phyloP scores from a whole-genome alignment of 2,329 filamentous ascomycete genomes.

The Coniochaeta hoffmannii region DNA sequence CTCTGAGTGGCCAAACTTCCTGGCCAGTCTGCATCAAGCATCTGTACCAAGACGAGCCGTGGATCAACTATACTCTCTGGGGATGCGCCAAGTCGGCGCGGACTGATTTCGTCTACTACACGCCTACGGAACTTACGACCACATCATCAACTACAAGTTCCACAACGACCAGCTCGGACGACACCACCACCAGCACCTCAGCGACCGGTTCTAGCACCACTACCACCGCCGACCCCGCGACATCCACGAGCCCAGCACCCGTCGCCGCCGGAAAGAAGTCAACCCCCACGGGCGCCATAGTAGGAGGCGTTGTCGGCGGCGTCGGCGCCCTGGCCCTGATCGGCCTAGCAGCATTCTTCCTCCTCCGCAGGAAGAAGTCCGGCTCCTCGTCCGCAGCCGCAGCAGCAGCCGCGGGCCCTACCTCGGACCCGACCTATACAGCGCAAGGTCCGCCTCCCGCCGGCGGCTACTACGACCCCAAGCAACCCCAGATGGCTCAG shows the following conservation, averaged over 20 bases:
- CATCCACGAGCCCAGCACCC: not conserved
- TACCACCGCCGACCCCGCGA: not conserved
- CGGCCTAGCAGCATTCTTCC: constrained; percentile 18
- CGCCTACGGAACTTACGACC: constrained; percentile 4
- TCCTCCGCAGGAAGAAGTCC: constrained; percentile 19
- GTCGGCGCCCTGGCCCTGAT: constrained; percentile 20
- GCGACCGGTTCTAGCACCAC: not conserved
- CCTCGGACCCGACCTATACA: not conserved
- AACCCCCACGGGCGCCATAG: constrained; percentile 19
- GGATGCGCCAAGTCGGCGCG: constrained; percentile 18
- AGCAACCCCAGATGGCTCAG: constrained; percentile 11
- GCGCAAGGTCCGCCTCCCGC: constrained; percentile 4
- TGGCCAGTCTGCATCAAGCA: constrained; percentile 23
- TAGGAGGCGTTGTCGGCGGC: constrained; percentile 24
- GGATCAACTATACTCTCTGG: constrained; percentile 21
- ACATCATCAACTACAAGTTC: not conserved
- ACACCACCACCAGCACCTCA: not conserved
- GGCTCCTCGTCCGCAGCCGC: constrained; percentile 4
- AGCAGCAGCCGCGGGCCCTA: constrained; percentile 2
- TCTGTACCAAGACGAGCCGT: constrained; percentile 15
- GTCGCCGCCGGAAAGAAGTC: not conserved
- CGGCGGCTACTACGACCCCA: constrained; percentile 8
- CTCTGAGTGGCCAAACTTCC: constrained; percentile 11
- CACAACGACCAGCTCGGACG: not conserved
- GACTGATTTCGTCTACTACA: constrained; percentile 16